Percentiles rank a stretch among this genome's conserved stretches.
Evolutionary conservation across 768 basidiomycete species (phyloP).

Genomic region (Suillus clintonianus): DNA sequence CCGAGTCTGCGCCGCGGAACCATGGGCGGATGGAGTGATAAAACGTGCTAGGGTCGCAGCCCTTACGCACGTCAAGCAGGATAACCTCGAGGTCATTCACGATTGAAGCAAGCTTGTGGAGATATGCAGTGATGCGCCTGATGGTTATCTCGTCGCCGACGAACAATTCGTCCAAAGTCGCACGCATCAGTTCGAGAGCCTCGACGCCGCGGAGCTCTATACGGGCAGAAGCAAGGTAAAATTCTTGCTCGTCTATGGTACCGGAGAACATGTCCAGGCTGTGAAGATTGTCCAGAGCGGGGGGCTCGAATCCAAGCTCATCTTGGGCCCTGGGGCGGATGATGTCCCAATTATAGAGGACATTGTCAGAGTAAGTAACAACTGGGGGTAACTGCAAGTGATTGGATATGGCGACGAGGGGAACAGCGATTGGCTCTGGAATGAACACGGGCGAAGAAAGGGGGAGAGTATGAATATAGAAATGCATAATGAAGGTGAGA

Average conservation of each 20-base stretch:
- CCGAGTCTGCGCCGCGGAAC: slow-evolving; percentile 73
- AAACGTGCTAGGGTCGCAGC: slow-evolving; percentile 73
- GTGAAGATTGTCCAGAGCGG: slow-evolving; percentile 59
- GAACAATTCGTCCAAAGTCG: slow-evolving; percentile 87
- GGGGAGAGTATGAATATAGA: slow-evolving; percentile 72
- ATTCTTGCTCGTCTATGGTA: slow-evolving; percentile 79
- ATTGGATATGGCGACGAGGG: slow-evolving; percentile 68
- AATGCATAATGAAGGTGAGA: slow-evolving; percentile 72
- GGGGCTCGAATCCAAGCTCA: slow-evolving; percentile 24
- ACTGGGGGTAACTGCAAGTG: slow-evolving; percentile 83
- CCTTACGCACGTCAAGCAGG: slow-evolving; percentile 63
- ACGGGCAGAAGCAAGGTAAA: slow-evolving; percentile 83
- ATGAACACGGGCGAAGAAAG: slow-evolving; percentile 55
- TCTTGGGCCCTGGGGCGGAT: slow-evolving; percentile 26
- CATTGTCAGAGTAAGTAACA: slow-evolving; percentile 88
- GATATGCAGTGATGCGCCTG: slow-evolving; percentile 63
- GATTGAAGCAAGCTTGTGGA: slow-evolving; percentile 60
- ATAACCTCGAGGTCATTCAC: slow-evolving; percentile 64
- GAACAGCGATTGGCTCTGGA: slow-evolving; percentile 70
- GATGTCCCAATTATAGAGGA: slow-evolving; percentile 81
- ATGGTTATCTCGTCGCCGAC: slow-evolving; percentile 68
- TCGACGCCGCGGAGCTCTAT: slow-evolving; percentile 87
- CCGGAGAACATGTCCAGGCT: slow-evolving; percentile 75
- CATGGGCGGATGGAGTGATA: slow-evolving; percentile 77
- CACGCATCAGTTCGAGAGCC: slow-evolving; percentile 83